Conservation (phyloP, 1,139 yeast species). For the Hyphopichia pseudoburtonii region DNA sequence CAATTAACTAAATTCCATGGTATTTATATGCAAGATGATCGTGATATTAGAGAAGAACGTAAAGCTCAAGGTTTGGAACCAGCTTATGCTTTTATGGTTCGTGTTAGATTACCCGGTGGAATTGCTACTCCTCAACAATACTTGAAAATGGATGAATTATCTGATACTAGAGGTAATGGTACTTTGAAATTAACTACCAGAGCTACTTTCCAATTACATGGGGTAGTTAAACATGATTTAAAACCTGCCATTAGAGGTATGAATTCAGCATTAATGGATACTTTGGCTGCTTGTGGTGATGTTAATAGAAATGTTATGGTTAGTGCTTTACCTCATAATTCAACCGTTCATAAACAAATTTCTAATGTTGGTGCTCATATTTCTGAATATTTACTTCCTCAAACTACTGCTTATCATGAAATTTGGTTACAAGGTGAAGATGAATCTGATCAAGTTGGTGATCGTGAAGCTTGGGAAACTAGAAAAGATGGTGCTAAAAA, state of each 20-base stretch:
- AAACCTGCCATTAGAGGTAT: constrained; percentile 92
- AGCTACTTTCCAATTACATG: constrained; percentile 96
- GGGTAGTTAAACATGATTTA: constrained; percentile 85
- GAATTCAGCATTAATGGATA: constrained; percentile 87
- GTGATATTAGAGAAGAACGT: constrained; percentile 92
- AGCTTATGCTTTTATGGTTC: constrained; percentile 93
- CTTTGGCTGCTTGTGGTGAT: constrained; percentile 98
- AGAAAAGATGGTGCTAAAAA: constrained; percentile 79
- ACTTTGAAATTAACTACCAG: constrained; percentile 94
- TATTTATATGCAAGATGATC: constrained; percentile 97
- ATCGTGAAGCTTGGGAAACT: constrained; percentile 67
- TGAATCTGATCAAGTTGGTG: constrained; percentile 65
- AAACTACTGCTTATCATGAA: constrained; percentile 94
- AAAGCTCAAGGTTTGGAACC: constrained; percentile 93
- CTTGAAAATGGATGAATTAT: constrained; percentile 78
- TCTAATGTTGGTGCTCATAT: constrained; percentile 61
- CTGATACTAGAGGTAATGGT: constrained; percentile 86
- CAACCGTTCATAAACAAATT: constrained; percentile 77
- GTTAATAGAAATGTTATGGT: constrained; percentile 95
- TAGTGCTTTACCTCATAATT: constrained; percentile 83
- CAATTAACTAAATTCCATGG: constrained; percentile 97
- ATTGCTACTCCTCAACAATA: constrained; percentile 85
- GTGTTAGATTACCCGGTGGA: constrained; percentile 95
- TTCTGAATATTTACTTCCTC: constrained; percentile 82
- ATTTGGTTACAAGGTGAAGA: constrained; percentile 94